Conservation (phyloP, 495 filamentous ascomycete genomes). For the Pyrenopolyporus hunteri region DNA sequence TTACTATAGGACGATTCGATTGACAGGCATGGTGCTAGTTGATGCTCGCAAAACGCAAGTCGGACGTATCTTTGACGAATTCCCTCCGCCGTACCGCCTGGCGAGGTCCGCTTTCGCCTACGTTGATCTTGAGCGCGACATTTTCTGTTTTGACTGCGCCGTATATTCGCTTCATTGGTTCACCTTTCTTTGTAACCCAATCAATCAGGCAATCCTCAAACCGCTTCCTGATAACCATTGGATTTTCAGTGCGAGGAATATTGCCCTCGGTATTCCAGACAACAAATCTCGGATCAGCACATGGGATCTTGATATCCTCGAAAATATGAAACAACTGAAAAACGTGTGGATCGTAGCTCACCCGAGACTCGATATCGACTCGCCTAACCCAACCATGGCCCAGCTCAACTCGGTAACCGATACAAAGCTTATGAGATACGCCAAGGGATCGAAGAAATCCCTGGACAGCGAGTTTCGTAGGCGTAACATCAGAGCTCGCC, state of each 20-base stretch:
- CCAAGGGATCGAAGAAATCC: too few relatives aligned
- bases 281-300: background rate
- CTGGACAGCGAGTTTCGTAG: too few relatives aligned
- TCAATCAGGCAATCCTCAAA: background rate
- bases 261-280: background rate
- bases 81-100: too few relatives aligned
- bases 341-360: background rate
- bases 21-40: too few relatives aligned
- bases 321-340: too few relatives aligned
- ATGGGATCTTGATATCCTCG: too few relatives aligned
- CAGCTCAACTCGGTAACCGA: too few relatives aligned
- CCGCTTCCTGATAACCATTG: slow-evolving; percentile 4
- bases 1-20: too few relatives aligned
- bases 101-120: background rate
- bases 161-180: slow-evolving; percentile 2
- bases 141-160: slow-evolving; percentile 10
- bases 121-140: slow-evolving; percentile 1
- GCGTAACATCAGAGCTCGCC: too few relatives aligned
- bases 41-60: background rate
- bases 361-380: too few relatives aligned
- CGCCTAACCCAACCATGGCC: too few relatives aligned
- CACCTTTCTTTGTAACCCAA: slow-evolving; percentile 12
- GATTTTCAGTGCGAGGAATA: slow-evolving; percentile 4
- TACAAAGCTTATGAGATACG: too few relatives aligned
- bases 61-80: background rate